Percentiles rank a stretch among this genome's conserved stretches.
Conservation (phyloP, 2,329 filamentous ascomycete species). For the Basipetospora sp. region DNA sequence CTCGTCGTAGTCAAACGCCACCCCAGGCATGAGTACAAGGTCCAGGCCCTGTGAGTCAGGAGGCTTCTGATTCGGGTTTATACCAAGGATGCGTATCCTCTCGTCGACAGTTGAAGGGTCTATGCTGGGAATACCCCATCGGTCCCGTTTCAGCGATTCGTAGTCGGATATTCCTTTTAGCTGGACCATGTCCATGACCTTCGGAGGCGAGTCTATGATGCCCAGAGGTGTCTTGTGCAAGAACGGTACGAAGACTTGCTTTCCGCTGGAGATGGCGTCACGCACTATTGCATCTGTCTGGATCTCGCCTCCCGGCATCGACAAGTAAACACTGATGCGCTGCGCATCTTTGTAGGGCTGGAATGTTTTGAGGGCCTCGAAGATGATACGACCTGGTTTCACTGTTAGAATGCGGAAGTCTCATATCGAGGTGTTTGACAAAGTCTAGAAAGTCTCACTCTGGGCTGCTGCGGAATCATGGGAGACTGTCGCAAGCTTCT, state of each 20-base stretch:
- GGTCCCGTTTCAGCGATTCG: conserved; percentile 58
- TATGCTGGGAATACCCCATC: conserved; percentile 90
- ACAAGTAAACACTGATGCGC: conserved; percentile 73
- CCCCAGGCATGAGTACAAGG: conserved; percentile 78
- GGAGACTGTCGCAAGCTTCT: too few relatives aligned
- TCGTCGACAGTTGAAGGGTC: conserved; percentile 46
- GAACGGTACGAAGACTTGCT: conserved; percentile 84
- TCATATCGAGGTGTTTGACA: not conserved
- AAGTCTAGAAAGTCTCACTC: conserved; percentile 41
- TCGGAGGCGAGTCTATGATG: conserved; percentile 37
- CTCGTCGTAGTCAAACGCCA: conserved; percentile 65
- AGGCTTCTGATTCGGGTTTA: conserved; percentile 28
- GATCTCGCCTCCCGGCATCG: conserved; percentile 79
- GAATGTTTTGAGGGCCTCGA: conserved; percentile 49
- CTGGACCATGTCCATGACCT: conserved; percentile 89
- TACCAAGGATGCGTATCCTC: conserved; percentile 61
- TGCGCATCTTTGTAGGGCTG: conserved; percentile 61
- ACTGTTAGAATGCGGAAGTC: conserved; percentile 5
- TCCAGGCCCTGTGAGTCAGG: conserved; percentile 47
- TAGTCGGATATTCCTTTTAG: conserved; percentile 63
- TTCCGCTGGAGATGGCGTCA: conserved; percentile 62
- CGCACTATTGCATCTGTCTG: conserved; percentile 71
- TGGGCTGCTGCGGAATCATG: conserved; percentile 50
- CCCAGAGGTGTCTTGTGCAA: conserved; percentile 48
- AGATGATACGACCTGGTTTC: conserved; percentile 46